Evolutionary conservation across 2,329 filamentous ascomycete species (phyloP).

Genomic region (Colletotrichum somersetense): DNA sequence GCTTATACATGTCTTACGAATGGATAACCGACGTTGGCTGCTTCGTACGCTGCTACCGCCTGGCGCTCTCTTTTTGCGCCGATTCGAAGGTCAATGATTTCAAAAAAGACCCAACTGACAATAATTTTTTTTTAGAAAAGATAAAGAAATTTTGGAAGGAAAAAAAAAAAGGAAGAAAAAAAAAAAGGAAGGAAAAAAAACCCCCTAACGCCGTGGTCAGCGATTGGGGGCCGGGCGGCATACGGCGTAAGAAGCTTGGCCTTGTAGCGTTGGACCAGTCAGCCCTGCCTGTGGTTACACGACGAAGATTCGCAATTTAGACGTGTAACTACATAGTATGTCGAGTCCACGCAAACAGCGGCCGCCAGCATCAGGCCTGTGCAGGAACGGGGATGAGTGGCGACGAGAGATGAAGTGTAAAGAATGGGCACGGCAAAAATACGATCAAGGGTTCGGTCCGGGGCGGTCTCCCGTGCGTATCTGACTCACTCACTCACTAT

Average conservation of each 20-base stretch:
- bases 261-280: constrained; percentile 1
- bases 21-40: background rate
- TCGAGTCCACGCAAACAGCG: background rate
- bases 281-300: constrained; percentile 10
- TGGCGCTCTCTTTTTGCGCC: constrained; percentile 9
- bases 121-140: no score
- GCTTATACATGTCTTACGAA: constrained; percentile 6
- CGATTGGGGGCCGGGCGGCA: background rate
- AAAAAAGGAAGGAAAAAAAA: background rate
- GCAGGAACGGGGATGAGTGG: background rate
- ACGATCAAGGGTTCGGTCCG: constrained; percentile 3
- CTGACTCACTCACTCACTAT: no score
- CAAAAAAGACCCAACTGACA: background rate
- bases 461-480: no score
- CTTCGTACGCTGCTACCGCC: background rate
- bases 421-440: constrained; percentile 1
- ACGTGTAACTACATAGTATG: no score
- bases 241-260: background rate
- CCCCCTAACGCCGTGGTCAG: background rate
- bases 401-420: constrained; percentile 10
- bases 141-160: no score
- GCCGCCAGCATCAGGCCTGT: constrained; percentile 23
- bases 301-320: background rate
- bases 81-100: constrained; percentile 13
- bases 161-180: no score